Evolutionary conservation across 1,284 basidiomycete genomes (phyloP).

Genomic region (Mycocalia duriaeana): DNA sequence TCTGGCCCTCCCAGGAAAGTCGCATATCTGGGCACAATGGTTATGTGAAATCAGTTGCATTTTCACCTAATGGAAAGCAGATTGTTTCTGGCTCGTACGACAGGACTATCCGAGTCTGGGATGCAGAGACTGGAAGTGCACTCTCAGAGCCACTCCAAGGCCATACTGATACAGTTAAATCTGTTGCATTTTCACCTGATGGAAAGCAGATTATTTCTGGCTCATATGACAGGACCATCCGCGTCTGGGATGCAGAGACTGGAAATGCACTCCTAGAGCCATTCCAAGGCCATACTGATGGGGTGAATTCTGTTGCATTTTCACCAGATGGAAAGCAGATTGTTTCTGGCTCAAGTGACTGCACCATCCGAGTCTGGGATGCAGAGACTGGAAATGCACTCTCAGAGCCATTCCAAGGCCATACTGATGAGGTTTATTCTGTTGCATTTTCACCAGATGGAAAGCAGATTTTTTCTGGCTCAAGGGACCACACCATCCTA

Average conservation of each 20-base stretch:
- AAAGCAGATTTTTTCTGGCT: not conserved
- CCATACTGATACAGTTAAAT: not conserved
- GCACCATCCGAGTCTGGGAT: slow-evolving; percentile 14
- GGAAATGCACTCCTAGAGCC: not conserved
- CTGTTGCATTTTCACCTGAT: slow-evolving; percentile 1
- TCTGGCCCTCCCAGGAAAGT: not conserved
- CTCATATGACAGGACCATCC: not conserved
- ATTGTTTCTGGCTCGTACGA: slow-evolving; percentile 7
- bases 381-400: slow-evolving; percentile 5
- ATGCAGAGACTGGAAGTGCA: slow-evolving; percentile 1
- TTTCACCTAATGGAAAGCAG: not conserved
- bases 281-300: slow-evolving; percentile 3
- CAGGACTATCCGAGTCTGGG: slow-evolving; percentile 3
- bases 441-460: slow-evolving; percentile 3
- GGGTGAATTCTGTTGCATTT: slow-evolving; percentile 7
- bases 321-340: slow-evolving; percentile 8
- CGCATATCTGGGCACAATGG: not conserved
- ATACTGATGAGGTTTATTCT: slow-evolving; percentile 1
- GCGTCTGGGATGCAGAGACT: not conserved
- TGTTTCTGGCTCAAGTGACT: slow-evolving; percentile 7
- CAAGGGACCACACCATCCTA: not conserved
- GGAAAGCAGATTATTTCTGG: not conserved
- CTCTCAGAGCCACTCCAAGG: not conserved
- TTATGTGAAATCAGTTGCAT: not conserved
- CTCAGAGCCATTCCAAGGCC: slow-evolving; percentile 5